A percentile compares a stretch with the other conserved stretches of the same genome.
phyloP scores from a whole-genome alignment of 176 grass and related monocot genomes.

The Tillandsia fasciculata region DNA sequence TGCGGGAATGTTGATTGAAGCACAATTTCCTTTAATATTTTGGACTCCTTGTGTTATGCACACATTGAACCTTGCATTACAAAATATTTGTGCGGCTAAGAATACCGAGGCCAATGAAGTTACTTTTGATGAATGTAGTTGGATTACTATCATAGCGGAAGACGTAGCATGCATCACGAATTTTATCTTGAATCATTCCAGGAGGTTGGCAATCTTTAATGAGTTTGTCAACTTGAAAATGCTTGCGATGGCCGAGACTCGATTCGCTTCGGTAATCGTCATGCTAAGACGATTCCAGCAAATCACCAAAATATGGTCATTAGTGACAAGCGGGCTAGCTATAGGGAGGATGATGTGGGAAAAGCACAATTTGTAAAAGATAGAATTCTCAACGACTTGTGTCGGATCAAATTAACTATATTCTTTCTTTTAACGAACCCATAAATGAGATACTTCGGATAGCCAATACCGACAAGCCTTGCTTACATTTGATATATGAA shows the following conservation, averaged over 20 bases:
- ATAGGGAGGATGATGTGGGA: background rate
- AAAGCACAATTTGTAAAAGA: background rate
- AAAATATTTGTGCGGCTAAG: conserved; percentile 10
- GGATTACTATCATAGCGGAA: background rate
- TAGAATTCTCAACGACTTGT: background rate
- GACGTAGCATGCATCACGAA: conserved; percentile 4
- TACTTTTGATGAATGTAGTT: background rate
- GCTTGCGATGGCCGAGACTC: conserved; percentile 8
- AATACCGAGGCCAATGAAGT: background rate
- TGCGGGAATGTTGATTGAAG: conserved; percentile 1
- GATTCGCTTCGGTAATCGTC: conserved; percentile 8
- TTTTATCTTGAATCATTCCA: conserved; percentile 8
- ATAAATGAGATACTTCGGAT: conserved; percentile 5
- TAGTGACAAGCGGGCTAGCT: background rate
- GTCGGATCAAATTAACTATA: background rate
- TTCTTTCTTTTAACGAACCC: background rate
- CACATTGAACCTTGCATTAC: conserved; percentile 2
- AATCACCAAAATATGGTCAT: conserved; percentile 13
- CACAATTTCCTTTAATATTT: conserved; percentile 6
- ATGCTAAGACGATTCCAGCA: conserved; percentile 8
- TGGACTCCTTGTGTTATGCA: conserved; percentile 17
- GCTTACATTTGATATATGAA: conserved; percentile 2
- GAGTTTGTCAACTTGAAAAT: conserved; percentile 23
- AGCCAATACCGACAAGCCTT: background rate
- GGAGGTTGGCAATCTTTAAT: conserved; percentile 7